Base-by-base conservation (phyloP, 1,284 basidiomycete species). In the Cystobasidium sp. region DNA sequence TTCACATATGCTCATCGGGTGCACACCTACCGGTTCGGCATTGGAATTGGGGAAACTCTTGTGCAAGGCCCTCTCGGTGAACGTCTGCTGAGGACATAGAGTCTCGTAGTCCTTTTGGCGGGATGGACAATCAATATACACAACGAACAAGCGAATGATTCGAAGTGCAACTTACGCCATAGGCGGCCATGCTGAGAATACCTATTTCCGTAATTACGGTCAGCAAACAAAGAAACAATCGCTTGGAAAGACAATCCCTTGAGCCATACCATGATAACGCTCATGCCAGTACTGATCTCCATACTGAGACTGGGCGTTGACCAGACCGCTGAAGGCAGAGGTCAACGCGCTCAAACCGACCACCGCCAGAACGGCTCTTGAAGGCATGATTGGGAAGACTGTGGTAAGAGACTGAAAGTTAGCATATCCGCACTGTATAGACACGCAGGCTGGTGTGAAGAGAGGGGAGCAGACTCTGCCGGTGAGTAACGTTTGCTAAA, bases 161-260 rank as follows among this genome's bases (percentile, higher is more conserved):
- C 53, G 31, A 58, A 24, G 3, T 41, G 12, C 41, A 18, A 51
- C 62, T 65, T 18, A 65, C 62, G 31, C 62, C 68, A 68, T 80
- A 79, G 6, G 78, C 76, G 0, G 76, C 68, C 78, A 79, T 77
- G 22, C 75, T 76, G 31, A 79, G 75, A n/a, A 71, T 67, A 39
- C 58, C 52, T 71, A 47, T n/a, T n/a, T 46, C 9, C 1, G 22
- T 18, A 37, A 10, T 44, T 41, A 24, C 18, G 9, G 44, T n/a
- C 20, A 47, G 55, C 44, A 39, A 59, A 41, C 18, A 56, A 37
- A 31, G 53, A 14, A 49, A 4, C 43, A 16, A 5, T 39, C 65
- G n/a, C 64, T 16, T 43, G 7, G 44, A 75, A 22, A 55, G 24
- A 31, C 18, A 31, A 37, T n/a, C 14, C 6, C 10, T 49, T 37